phyloP scores from a whole-genome alignment of 208 protist species.

The Naegleria fowleri region DNA sequence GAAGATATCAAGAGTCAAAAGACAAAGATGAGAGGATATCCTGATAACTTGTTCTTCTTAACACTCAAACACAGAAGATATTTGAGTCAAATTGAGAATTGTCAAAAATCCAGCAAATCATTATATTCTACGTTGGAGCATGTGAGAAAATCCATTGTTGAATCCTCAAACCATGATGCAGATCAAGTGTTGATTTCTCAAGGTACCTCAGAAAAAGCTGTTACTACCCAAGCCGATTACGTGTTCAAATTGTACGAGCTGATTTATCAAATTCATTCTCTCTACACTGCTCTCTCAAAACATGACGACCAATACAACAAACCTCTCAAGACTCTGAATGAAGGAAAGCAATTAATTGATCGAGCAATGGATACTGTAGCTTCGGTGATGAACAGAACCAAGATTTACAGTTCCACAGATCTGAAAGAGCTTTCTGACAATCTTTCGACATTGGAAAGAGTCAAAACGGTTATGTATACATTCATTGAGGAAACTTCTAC shows the following conservation, averaged over 20 bases:
- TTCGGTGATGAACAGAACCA: neutral
- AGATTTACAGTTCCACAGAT: neutral
- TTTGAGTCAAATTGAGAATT: neutral
- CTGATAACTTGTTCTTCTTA: slow-evolving; percentile 15
- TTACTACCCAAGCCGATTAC: neutral
- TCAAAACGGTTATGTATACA: neutral
- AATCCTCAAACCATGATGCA: neutral
- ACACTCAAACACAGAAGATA: neutral
- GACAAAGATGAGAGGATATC: neutral
- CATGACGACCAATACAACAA: neutral
- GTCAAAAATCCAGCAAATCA: neutral
- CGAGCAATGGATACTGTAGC: neutral
- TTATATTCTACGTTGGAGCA: neutral
- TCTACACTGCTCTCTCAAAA: neutral
- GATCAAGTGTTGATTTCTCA: neutral
- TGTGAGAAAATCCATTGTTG: neutral
- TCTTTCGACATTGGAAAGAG: neutral
- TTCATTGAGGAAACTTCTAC: neutral
- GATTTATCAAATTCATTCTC: neutral
- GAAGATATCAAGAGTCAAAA: neutral
- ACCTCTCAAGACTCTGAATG: neutral
- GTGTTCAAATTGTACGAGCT: neutral
- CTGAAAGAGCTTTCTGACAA: neutral
- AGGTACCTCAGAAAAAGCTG: neutral
- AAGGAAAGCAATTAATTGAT: neutral